These are phyloP conservation scores for Rhizopogon vesiculosus DNA, from an alignment of 768 basidiomycete species.

Conservation along the genomic window DNA sequence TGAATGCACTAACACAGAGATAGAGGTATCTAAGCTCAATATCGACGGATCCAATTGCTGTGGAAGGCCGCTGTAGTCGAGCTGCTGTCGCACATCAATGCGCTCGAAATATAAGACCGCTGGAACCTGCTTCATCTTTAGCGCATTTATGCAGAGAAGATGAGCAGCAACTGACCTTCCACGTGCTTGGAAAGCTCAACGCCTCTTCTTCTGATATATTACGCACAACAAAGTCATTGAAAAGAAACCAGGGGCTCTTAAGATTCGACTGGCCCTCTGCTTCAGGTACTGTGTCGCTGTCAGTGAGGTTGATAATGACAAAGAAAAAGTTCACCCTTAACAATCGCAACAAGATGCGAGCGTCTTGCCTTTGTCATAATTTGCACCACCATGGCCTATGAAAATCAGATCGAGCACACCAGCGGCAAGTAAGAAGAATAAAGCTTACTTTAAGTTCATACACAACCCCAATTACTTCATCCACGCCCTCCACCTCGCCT, in stretches of 20 bases:
- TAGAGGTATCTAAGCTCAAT: constrained; percentile 81
- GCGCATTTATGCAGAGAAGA: background rate
- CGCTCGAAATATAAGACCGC: constrained; percentile 90
- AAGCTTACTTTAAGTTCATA: constrained; percentile 72
- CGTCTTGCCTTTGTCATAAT: constrained; percentile 65
- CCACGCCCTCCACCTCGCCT: constrained; percentile 55
- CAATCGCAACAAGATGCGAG: constrained; percentile 84
- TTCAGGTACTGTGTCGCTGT: constrained; percentile 55
- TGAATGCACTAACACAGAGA: constrained; percentile 59
- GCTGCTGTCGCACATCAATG: constrained; percentile 45
- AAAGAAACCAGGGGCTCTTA: constrained; percentile 79
- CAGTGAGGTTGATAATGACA: background rate
- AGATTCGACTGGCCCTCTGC: constrained; percentile 40
- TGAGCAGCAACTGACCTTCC: constrained; percentile 67
- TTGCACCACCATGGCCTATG: constrained; percentile 77
- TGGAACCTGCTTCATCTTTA: constrained; percentile 54
- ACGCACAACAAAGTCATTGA: constrained; percentile 93
- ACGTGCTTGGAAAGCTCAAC: constrained; percentile 77
- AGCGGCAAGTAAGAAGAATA: background rate
- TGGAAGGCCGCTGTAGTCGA: constrained; percentile 67
- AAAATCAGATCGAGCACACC: background rate
- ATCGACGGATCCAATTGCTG: constrained; percentile 68
- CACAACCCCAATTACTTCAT: constrained; percentile 48
- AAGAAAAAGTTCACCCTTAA: constrained; percentile 53
- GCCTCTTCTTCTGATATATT: constrained; percentile 86